Evolutionary conservation across 2,329 filamentous ascomycete species (phyloP), one percentile per base, ranked within the genome.

Genomic region (Diaporthe sp.): DNA sequence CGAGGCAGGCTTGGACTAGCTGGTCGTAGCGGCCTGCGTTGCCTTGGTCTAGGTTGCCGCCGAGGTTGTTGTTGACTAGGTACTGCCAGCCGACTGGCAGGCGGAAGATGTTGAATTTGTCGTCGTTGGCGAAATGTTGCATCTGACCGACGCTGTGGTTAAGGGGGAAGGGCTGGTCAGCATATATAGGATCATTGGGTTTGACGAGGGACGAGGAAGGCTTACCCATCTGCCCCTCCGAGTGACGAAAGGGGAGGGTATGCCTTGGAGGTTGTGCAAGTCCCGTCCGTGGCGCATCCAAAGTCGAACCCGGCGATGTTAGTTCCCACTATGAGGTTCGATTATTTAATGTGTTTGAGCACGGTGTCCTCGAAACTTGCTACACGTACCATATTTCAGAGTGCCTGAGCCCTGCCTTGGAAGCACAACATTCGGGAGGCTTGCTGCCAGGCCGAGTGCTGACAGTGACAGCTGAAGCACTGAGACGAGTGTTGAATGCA

Each of bases 51-150:
- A 90, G 83, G 0, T 81, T 82, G 13, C 84, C 86, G 6, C 86
- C 85, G 4, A 86, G 80, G 65, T 84, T 79, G 76, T 84, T 84
- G 76, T 86, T 85, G 57, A 87, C 81, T 2, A 90, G 84, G 76
- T 84, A 89, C 79, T 90, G 88, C 89, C 88, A 90, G 28, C 85
- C 85, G 0, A 90, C 87, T 0, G 90, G 79, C 10, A 93, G 84
- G 57, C 90, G 87, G 81, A 91, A 88, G 57, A 90, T 83, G 79
- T 91, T 92, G 72, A 92, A 83, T 60, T 86, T 84, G 79, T 89
- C 87, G 60, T 89, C 86, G 22, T 85, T 85, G 73, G 87, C 84
- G 77, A 91, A 92, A 79, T 92, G 90, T 72, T 88, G 83, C 85
- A 91, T 90, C 78, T 91, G 89, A 7, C 80, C 84, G 5, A 84